Evolutionary conservation across 345 rosid genomes (phyloP), one percentile per base, ranked within the genome.

Genomic region (Dimocarpus longan): DNA sequence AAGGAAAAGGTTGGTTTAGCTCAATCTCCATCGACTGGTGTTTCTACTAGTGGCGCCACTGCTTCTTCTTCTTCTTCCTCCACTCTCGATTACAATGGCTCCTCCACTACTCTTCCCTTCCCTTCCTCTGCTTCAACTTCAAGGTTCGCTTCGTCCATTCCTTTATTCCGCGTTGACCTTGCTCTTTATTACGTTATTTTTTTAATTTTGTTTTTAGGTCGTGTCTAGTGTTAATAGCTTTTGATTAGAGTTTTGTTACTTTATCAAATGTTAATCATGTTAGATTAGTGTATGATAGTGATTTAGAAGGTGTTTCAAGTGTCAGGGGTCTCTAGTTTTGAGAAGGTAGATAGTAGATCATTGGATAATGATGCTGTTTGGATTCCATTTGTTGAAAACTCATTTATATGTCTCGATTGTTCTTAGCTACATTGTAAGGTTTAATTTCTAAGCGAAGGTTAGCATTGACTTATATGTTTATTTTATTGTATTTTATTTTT

Each of bases 1-100:
- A 94, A 89, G 91, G 98, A 94, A 89, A 96, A 91, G 90, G 97
- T 96, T 80, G 99, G 99, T 48, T 91, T 96, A 80, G 81, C 97
- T 85, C 98, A 90, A 86, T 88, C 97, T 75, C 86, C 94, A 46
- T 73, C 89, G 57, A 10, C 93, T 64, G 56, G 79, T 48, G 66
- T 86, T 74, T 43, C 86, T 39, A 40, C 88, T 66, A 16, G 88
- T 44, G 73, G 81, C 48, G 10, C 92, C 68, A 75, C 90, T 81
- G 78, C 91, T 79, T 79, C 92, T 66, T 78, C 93, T 78, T 73
- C 92, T 73, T 77, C 90, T 37, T 71, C 86, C 46, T 73, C 87
- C 28, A 81, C 79, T 84, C 87, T 56, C 82, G 85, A 82, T 28
- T 63, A 68, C 76, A 80, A 78, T 82, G 93, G 81, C 78, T 46